Base-by-base conservation (phyloP, 106 monocot genomes). In the Allium fistulosum region DNA sequence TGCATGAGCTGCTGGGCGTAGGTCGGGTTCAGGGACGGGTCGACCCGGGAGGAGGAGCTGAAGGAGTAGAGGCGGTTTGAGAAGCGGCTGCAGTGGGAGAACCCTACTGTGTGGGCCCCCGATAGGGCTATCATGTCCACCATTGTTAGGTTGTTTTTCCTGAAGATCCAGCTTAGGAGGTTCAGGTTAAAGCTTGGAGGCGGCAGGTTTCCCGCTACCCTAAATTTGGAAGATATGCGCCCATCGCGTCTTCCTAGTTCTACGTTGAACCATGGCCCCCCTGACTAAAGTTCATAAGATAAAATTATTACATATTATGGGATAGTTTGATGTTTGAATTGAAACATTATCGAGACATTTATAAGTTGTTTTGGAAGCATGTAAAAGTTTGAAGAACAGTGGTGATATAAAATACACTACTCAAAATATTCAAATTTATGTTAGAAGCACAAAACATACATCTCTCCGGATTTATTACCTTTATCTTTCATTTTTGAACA, bases 41-140 rank as follows among this genome's bases (percentile, higher is more conserved):
- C 77, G 9, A 66, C 51, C 37, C n/a, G 6, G 11, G 48, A 17
- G 18, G n/a, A 52, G n/a, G 65, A 52, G 65, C 9, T 50, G 27
- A 75, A 75, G 2, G 50, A 61, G 62, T 75, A 68, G 16, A 75
- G 75, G 53, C 75, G 75, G 10, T 48, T 75, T 8, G 75, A 45
- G 13, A 75, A 60, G 47, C 68, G 68, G 52, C 14, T 51, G 68
- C 75, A 75, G 46, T 75, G 75, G 8, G 75, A 68, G 68, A 68
- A 68, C 1, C 75, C 75, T 9, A 75, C 53, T 6, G 75, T 68
- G 46, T 75, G 75, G 0, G 52, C 75, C 7, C 75, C 75, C 8
- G 75, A 75, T 17, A 75, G 75, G 3, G 75, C 61, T 3, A 69
- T 58, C 75, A 75, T 75, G 61, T 75, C 75, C 3, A 52, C 48